Conservation (phyloP, 2,329 filamentous ascomycete genomes). For the Rugonectria rugulosa region DNA sequence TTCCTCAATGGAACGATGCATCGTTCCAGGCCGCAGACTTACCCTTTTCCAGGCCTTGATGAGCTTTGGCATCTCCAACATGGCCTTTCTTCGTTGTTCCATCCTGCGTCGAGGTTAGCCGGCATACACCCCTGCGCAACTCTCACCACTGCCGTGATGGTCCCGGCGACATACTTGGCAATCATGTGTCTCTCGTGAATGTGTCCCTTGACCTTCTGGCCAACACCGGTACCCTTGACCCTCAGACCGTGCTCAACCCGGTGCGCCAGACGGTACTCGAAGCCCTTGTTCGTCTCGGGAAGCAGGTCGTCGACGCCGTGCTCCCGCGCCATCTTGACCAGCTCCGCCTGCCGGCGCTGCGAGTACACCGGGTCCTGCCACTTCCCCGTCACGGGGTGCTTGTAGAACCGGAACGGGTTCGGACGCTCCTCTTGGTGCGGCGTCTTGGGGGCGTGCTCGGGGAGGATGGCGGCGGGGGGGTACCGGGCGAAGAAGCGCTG, state of each 20-base stretch:
- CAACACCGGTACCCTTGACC: conserved; percentile 92
- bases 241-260: conserved; percentile 81
- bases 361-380: conserved; percentile 88
- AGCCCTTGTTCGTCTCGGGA: conserved; percentile 78
- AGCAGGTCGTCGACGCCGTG: conserved; percentile 84
- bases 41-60: conserved; percentile 95
- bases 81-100: conserved; percentile 88
- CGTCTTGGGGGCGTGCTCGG: conserved; percentile 53
- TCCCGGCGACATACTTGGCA: conserved; percentile 63
- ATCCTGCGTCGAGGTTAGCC: conserved; percentile 60
- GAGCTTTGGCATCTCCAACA: conserved; percentile 93
- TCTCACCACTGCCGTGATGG: neutral
- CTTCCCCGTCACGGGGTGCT: conserved; percentile 78
- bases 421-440: conserved; percentile 64
- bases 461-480: conserved; percentile 72
- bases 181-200: conserved; percentile 88
- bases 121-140: neutral
- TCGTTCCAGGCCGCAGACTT: conserved; percentile 25
- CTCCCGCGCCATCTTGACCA: conserved; percentile 83
- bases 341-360: conserved; percentile 85
- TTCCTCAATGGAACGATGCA: neutral
- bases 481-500: conserved; percentile 89
- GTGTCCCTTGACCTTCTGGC: conserved; percentile 95
- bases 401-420: conserved; percentile 84
- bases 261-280: conserved; percentile 72